A percentile compares a stretch with the other conserved stretches of the same genome.
Conservation (phyloP, 208 protist genomes). For the Zelonia costaricensis region DNA sequence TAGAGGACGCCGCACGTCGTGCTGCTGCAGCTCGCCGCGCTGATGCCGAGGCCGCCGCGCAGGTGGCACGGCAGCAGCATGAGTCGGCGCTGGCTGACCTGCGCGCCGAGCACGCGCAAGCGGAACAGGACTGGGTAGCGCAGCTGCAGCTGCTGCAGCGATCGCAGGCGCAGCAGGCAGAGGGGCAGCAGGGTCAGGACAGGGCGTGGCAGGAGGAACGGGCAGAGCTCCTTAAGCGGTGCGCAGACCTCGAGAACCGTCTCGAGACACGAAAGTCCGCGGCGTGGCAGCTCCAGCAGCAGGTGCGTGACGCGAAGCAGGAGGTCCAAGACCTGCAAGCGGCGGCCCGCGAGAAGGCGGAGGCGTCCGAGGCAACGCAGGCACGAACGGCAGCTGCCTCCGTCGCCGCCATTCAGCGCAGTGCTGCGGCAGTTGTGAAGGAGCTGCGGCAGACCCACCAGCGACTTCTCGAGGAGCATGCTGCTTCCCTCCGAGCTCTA, state of each 20-base stretch:
- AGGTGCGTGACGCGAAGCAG: slow-evolving; percentile 23
- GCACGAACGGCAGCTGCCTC: slow-evolving; percentile 2
- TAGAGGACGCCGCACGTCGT: slow-evolving; percentile 13
- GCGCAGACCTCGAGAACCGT: slow-evolving; percentile 21
- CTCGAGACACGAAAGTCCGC: slow-evolving; percentile 20
- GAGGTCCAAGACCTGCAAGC: slow-evolving; percentile 13
- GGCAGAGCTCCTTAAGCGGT: slow-evolving; percentile 10
- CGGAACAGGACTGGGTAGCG: not conserved
- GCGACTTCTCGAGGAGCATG: slow-evolving; percentile 22
- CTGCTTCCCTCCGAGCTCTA: slow-evolving; percentile 1
- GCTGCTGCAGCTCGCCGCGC: not conserved
- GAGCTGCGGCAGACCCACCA: slow-evolving; percentile 23
- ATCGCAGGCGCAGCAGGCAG: slow-evolving; percentile 2
- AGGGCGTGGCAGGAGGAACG: slow-evolving; percentile 23
- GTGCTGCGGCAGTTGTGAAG: slow-evolving; percentile 13
- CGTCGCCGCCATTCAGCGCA: slow-evolving; percentile 11
- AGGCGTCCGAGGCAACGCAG: not conserved
- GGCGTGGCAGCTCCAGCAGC: slow-evolving; percentile 21
- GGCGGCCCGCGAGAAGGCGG: not conserved
- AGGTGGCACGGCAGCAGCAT: not conserved
- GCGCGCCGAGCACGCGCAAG: not conserved
- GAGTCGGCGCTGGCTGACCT: not conserved
- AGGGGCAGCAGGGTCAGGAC: not conserved
- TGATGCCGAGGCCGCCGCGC: not conserved
- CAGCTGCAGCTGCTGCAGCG: not conserved